Evolutionary conservation across 805 yeast genomes (phyloP).

Genomic region (Candida schatavii): DNA sequence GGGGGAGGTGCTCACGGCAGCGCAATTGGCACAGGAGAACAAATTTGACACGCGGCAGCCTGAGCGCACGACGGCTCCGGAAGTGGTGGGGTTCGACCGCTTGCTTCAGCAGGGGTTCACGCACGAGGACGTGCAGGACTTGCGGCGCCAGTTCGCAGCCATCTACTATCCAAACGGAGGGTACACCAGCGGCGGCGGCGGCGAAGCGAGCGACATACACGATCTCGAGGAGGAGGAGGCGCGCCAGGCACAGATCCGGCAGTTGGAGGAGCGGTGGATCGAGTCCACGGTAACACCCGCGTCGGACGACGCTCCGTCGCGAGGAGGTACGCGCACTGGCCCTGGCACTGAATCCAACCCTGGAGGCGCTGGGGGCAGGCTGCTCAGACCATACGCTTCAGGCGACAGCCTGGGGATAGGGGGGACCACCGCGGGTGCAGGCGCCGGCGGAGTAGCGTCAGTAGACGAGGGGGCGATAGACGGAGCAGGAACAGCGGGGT

Average conservation of each 20-base stretch:
- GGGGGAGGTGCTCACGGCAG: constrained; percentile 58
- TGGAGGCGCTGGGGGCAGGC: background rate
- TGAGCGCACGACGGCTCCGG: constrained; percentile 51
- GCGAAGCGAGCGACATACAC: constrained; percentile 20
- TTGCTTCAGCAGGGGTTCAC: constrained; percentile 80
- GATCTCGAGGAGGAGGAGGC: constrained; percentile 45
- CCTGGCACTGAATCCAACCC: background rate
- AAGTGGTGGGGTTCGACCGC: constrained; percentile 82
- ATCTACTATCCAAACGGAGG: constrained; percentile 51
- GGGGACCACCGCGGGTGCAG: background rate
- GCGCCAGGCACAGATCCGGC: constrained; percentile 43
- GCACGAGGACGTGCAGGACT: constrained; percentile 67
- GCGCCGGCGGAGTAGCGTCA: background rate
- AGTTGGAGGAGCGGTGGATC: constrained; percentile 85
- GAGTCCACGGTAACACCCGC: constrained; percentile 56
- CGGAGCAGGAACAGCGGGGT: constrained; percentile 13
- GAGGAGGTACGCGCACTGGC: no score
- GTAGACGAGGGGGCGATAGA: background rate
- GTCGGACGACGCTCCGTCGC: background rate
- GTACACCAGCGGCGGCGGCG: constrained; percentile 9
- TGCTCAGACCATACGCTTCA: background rate
- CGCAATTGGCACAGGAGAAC: constrained; percentile 59
- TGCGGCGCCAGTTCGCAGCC: constrained; percentile 71
- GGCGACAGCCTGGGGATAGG: background rate
- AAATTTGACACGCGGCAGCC: constrained; percentile 54